Base-by-base conservation (phyloP, 352 stramenopile genomes). In the Phytopythium chamaehyphon region DNA sequence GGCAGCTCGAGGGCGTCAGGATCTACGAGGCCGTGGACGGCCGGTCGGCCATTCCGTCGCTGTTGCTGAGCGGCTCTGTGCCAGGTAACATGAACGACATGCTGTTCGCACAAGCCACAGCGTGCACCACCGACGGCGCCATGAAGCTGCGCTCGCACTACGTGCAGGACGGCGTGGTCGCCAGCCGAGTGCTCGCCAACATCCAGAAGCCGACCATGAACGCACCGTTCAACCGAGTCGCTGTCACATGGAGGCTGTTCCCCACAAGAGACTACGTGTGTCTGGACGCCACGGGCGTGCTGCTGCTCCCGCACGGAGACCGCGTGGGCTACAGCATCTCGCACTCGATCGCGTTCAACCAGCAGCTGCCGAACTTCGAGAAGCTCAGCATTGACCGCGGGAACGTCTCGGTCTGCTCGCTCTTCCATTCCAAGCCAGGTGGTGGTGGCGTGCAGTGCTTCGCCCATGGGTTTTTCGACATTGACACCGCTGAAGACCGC, bases 261-360 rank as follows among this genome's bases (percentile, higher is more conserved):
- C 59, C 68, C 26, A 66, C 53, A 21, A 70, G 75, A 10, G 72
- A 86, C 51, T 67, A 69, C 21, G 55, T 86, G 2, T 57, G 59
- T 19, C 28, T 82, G 35, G 48, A 70, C 48, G 60, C 62, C 26
- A 69, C 66, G 3, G 69, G 69, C 10, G 63, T 71, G 35, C 49
- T 57, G 26, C 65, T 45, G 6, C 58, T 64, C 6, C 62, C 63
- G 0, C 51, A 51, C 1, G 72, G 72, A 7, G 70, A 86, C 47
- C 62, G 53, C 15, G 56, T 84, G n/a, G 72, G 72, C 35, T 70
- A 81, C 47, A 57, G 44, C 15, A 23, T 83, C 22, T 60, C 51
- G 22, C 75, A 86, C 58, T 83, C 75, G 24, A 68, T 86, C 35
- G 38, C 55, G 24, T 66, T 70, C 18, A 62, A 73, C 35, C 54